phyloP scores from a whole-genome alignment of 345 rosid genomes.

The Adansonia digitata region DNA sequence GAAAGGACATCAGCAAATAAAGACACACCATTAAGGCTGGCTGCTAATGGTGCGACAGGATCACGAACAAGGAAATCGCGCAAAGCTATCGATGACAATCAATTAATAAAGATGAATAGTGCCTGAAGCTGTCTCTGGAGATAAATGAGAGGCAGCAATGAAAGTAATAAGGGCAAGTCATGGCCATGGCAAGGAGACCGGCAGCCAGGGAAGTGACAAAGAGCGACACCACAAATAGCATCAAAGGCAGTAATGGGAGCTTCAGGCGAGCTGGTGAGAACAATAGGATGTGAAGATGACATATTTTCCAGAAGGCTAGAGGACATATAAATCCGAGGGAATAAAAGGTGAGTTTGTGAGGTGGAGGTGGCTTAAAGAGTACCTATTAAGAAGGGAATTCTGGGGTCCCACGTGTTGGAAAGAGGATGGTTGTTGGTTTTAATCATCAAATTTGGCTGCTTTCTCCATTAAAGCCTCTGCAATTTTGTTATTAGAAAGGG shows the following conservation, averaged over 20 bases:
- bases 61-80: constrained; percentile 42
- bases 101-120: constrained; percentile 42
- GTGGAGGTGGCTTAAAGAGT: background rate
- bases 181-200: constrained; percentile 43
- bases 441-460: background rate
- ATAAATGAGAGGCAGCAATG: constrained; percentile 44
- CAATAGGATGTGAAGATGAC: constrained; percentile 21
- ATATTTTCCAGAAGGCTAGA: no score
- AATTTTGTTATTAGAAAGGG: no score
- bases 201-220: constrained; percentile 35
- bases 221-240: constrained; percentile 23
- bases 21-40: constrained; percentile 31
- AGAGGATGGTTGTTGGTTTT: background rate
- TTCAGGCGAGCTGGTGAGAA: constrained; percentile 41
- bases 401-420: background rate
- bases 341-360: background rate
- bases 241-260: constrained; percentile 41
- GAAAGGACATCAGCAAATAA: constrained; percentile 45
- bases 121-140: constrained; percentile 28
- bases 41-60: constrained; percentile 39
- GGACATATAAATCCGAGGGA: background rate
- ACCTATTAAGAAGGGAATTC: constrained; percentile 3
- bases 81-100: constrained; percentile 37
- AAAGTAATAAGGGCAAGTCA: constrained; percentile 24
- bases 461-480: no score